These are phyloP conservation scores for Yamagishiella unicocca DNA, from an alignment of 139 green algal species.

Conservation along the genomic window DNA sequence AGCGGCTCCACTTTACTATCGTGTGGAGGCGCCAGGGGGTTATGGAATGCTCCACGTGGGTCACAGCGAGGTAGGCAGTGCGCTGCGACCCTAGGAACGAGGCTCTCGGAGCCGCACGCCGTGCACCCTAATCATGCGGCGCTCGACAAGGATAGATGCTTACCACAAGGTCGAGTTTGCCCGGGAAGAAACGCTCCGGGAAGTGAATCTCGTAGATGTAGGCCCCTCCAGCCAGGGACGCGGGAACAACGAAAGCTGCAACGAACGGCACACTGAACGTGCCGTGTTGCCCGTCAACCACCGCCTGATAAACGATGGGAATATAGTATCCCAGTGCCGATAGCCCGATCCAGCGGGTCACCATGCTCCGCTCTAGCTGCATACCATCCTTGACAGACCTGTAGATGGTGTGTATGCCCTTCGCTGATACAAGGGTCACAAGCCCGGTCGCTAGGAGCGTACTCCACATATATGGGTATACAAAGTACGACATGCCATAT, in stretches of 20 bases:
- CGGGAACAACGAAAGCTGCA: neutral
- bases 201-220: neutral
- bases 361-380: neutral
- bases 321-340: neutral
- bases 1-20: too few relatives aligned
- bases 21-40: too few relatives aligned
- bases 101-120: too few relatives aligned
- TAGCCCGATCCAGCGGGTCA: constrained; percentile 4
- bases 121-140: too few relatives aligned
- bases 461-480: neutral
- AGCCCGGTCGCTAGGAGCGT: neutral
- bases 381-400: neutral
- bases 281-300: neutral
- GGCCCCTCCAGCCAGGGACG: neutral
- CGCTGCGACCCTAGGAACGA: too few relatives aligned
- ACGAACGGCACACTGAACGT: constrained; percentile 5
- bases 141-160: neutral
- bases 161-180: constrained; percentile 1
- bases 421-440: neutral
- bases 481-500: constrained; percentile 15
- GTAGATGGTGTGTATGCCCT: neutral
- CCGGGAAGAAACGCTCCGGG: constrained; percentile 15
- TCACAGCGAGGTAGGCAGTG: too few relatives aligned
- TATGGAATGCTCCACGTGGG: too few relatives aligned
- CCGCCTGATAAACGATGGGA: neutral